Evolutionary conservation across 2,329 filamentous ascomycete genomes (phyloP), one percentile per base, ranked within the genome.

Genomic region (Ceratocystis papillata): DNA sequence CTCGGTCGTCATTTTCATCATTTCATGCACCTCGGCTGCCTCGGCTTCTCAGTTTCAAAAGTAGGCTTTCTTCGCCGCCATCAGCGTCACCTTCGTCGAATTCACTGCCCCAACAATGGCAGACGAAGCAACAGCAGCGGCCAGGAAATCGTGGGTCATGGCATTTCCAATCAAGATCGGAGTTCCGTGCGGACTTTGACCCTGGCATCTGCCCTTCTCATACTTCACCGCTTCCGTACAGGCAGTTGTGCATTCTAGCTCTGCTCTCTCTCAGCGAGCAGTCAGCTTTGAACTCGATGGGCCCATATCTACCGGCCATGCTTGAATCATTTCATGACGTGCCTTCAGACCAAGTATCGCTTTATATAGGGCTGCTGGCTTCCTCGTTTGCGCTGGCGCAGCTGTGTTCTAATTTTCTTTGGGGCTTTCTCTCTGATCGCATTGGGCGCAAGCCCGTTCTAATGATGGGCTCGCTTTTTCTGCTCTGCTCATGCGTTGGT

Each of bases 261-360:
- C 78, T 96, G 70, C 89, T 99, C 68, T 92, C 92, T 5, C 81
- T 99, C 25, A 88, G 89, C 65, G 94, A 99, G 74, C 94, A 99
- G 79, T 97, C 93, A 0, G 94, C 94, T 0, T 82, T 99, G 73
- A 99, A 99, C 75, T 96, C 91, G 25, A 96, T 99, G 72, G 89
- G 88, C 10, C 94, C 94, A 0, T 99, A 99, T 75, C 83, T 99
- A 1, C 94, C 94, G 0, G 84, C 91, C 71, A 97, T 99, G 93
- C 87, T 92, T 1, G 83, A 85, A 25, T 86, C 85, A 0, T 97
- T 97, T 73, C 88, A 90, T 1, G 89, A 89, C 69, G 87, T 96
- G 22, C 82, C 87, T 22, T 76, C 81, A 1, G 80, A 79, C 5
- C 79, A 91, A 71, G 87, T 88, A 41, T 94, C 93, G 0, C 74